Evolutionary conservation across 306 rosid genomes (phyloP).

Genomic region (Quercus glauca): DNA sequence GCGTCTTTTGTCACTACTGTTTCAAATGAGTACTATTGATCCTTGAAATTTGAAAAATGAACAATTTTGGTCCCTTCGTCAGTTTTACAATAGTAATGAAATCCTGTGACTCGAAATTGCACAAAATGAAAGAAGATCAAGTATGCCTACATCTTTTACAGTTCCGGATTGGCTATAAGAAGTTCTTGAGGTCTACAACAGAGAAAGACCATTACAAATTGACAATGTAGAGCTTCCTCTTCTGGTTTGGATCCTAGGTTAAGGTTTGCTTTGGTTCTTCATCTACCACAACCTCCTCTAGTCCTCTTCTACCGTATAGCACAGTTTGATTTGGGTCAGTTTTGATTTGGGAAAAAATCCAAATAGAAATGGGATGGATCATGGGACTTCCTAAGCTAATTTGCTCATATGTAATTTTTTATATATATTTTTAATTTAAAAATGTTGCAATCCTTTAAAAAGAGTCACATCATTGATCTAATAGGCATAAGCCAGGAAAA

Average conservation of each 20-base stretch:
- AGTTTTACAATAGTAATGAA: neutral
- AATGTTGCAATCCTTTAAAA: too few species aligned
- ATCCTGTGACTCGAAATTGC: neutral
- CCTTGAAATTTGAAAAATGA: too few species aligned
- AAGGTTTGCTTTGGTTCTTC: conserved; percentile 24
- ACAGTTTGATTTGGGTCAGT: neutral
- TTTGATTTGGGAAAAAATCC: too few species aligned
- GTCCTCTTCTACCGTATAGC: conserved; percentile 59
- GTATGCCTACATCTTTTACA: conserved; percentile 63
- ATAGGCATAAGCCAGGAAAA: too few species aligned
- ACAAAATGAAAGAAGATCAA: neutral
- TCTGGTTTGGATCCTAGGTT: conserved; percentile 21
- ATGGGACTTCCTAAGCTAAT: too few species aligned
- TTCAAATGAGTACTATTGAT: too few species aligned
- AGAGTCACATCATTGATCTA: too few species aligned
- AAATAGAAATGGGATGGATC: too few species aligned
- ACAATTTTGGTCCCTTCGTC: too few species aligned
- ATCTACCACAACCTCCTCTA: conserved; percentile 42
- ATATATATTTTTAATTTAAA: too few species aligned
- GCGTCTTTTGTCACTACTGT: too few species aligned
- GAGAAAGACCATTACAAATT: conserved; percentile 76
- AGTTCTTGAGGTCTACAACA: conserved; percentile 47
- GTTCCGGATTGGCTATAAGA: conserved; percentile 66
- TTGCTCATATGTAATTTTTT: too few species aligned
- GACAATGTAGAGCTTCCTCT: conserved; percentile 57